phyloP scores from a whole-genome alignment of 345 rosid genomes.

The Theobroma cacao region DNA sequence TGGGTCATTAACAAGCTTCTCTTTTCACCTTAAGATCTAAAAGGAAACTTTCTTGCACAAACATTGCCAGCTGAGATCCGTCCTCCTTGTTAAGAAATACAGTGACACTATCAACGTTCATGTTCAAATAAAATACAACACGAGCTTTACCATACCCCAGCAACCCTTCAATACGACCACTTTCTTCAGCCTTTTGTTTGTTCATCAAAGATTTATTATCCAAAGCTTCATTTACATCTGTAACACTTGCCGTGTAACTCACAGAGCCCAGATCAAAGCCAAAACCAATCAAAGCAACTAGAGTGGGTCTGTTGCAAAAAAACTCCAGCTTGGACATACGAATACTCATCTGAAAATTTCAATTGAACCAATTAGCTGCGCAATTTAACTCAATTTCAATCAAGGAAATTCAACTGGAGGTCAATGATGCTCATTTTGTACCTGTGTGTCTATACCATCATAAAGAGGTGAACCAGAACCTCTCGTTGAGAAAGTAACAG shows the following conservation, averaged over 20 bases:
- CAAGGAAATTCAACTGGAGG: constrained; percentile 7
- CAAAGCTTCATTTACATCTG: constrained; percentile 29
- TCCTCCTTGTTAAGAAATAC: constrained; percentile 96
- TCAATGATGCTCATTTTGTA: constrained; percentile 33
- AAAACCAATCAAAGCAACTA: constrained; percentile 93
- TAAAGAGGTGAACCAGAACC: constrained; percentile 79
- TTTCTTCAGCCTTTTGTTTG: constrained; percentile 69
- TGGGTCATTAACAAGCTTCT: neutral
- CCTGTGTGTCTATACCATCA: constrained; percentile 93
- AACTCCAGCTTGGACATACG: constrained; percentile 95
- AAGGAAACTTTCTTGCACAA: constrained; percentile 89
- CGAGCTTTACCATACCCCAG: constrained; percentile 95
- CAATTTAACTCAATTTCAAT: constrained; percentile 12
- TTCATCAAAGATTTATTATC: constrained; percentile 45
- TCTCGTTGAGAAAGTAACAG: constrained; percentile 71
- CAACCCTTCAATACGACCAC: constrained; percentile 73
- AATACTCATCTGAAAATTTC: constrained; percentile 78
- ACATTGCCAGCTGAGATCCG: constrained; percentile 91
- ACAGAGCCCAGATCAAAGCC: constrained; percentile 71
- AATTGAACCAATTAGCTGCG: constrained; percentile 32
- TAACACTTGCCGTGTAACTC: constrained; percentile 29
- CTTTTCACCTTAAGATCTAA: constrained; percentile 85
- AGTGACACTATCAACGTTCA: constrained; percentile 89
- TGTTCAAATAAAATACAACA: constrained; percentile 76
- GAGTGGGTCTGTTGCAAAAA: constrained; percentile 92